Evolutionary conservation across 306 rosid species (phyloP).

Genomic region (Urtica urens): DNA sequence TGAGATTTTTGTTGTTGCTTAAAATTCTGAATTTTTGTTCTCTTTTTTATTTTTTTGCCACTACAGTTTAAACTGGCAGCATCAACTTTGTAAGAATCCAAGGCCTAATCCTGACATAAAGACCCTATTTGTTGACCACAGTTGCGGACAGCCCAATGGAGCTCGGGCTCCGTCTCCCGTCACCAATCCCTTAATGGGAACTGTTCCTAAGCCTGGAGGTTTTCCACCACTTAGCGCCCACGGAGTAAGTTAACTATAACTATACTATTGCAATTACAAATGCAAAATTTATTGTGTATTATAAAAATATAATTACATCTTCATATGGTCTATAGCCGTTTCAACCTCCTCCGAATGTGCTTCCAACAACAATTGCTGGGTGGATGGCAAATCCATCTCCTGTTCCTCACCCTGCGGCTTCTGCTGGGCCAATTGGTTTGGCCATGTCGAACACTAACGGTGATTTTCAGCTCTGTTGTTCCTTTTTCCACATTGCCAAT

Average conservation of each 20-base stretch:
- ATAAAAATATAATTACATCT: conserved; percentile 17
- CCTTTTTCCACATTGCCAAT: background rate
- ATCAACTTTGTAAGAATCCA: conserved; percentile 98
- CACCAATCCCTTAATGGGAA: conserved; percentile 89
- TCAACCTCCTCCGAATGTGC: conserved; percentile 79
- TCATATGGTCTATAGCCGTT: conserved; percentile 58
- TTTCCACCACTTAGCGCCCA: conserved; percentile 89
- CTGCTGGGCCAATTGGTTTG: conserved; percentile 89
- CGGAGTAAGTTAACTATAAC: conserved; percentile 56
- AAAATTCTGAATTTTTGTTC: background rate
- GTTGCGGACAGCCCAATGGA: conserved; percentile 97
- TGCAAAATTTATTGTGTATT: background rate
- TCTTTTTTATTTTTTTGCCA: conserved; percentile 7
- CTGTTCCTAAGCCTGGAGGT: conserved; percentile 83
- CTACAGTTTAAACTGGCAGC: conserved; percentile 98
- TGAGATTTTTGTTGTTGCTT: conserved; percentile 11
- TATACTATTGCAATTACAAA: background rate
- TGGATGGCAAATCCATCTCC: conserved; percentile 96
- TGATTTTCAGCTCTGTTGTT: conserved; percentile 17
- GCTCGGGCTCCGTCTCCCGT: conserved; percentile 99
- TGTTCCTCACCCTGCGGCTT: conserved; percentile 85
- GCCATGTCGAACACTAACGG: conserved; percentile 64
- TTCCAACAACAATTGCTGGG: conserved; percentile 90
- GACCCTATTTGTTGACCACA: conserved; percentile 95
- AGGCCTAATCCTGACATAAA: conserved; percentile 97